A percentile compares a stretch with the other conserved stretches of the same genome.
These are phyloP conservation scores for Musa itinerans DNA, from an alignment of 176 grass and related monocot genomes.

Conservation along the genomic window DNA sequence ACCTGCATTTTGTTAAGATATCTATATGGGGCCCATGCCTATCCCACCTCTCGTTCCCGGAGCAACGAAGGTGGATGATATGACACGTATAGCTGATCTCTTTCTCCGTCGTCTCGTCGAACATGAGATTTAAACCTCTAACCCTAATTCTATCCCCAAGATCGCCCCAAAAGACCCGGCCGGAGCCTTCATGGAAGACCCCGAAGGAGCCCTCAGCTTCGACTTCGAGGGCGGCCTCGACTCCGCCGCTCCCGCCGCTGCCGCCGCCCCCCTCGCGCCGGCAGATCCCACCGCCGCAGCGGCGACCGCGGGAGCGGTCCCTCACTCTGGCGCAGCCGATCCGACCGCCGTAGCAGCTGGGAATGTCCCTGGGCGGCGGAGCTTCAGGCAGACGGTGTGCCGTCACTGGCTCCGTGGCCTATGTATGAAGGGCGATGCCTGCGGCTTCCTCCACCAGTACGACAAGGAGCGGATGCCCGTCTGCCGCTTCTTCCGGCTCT, in stretches of 20 bases:
- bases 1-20: too few species aligned
- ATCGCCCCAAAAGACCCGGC: background rate
- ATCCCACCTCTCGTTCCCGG: too few species aligned
- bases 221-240: conserved; percentile 94
- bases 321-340: conserved; percentile 19
- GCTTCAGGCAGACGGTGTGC: conserved; percentile 87
- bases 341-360: background rate
- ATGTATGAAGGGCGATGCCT: conserved; percentile 95
- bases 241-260: background rate
- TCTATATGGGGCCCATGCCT: too few species aligned
- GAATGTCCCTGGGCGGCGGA: conserved; percentile 32
- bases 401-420: conserved; percentile 95
- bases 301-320: background rate
- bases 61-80: too few species aligned
- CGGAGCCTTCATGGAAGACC: conserved; percentile 48
- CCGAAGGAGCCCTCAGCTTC: conserved; percentile 80
- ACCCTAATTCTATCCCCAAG: background rate
- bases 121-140: too few species aligned
- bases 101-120: too few species aligned
- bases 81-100: too few species aligned
- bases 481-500: conserved; percentile 89
- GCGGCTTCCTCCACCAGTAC: conserved; percentile 96
- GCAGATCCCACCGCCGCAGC: conserved; percentile 18
- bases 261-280: background rate
- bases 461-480: conserved; percentile 99